Conservation (phyloP, 306 rosid genomes). For the barrel medic (Medicago truncatula) region MtrunA17r5.0-ANR NC_053044.1:49682501-49683000, state of each 20-base stretch:
- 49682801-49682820: conserved; percentile 85
- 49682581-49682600: conserved; percentile 65
- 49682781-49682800: conserved; percentile 88
- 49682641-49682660: conserved; percentile 58
- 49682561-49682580: conserved; percentile 72
- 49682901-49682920: conserved; percentile 59
- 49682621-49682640: conserved; percentile 73
- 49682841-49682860: conserved; percentile 71
- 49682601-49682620: conserved; percentile 50
- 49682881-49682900: conserved; percentile 79
- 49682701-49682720: conserved; percentile 76
- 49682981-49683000: conserved; percentile 82
- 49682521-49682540: conserved; percentile 53
- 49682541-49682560: conserved; percentile 86
- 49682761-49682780: conserved; percentile 89
- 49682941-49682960: conserved; percentile 73
- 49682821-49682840: conserved; percentile 77
- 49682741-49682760: conserved; percentile 80
- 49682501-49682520: conserved; percentile 69
- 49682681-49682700: conserved; percentile 90
- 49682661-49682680: conserved; percentile 77
- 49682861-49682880: conserved; percentile 83
- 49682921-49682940: conserved; percentile 47
- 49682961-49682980: conserved; percentile 90
- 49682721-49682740: conserved; percentile 67